phyloP scores from a whole-genome alignment of 768 basidiomycete genomes.

The Termitomyces sp. region DNA sequence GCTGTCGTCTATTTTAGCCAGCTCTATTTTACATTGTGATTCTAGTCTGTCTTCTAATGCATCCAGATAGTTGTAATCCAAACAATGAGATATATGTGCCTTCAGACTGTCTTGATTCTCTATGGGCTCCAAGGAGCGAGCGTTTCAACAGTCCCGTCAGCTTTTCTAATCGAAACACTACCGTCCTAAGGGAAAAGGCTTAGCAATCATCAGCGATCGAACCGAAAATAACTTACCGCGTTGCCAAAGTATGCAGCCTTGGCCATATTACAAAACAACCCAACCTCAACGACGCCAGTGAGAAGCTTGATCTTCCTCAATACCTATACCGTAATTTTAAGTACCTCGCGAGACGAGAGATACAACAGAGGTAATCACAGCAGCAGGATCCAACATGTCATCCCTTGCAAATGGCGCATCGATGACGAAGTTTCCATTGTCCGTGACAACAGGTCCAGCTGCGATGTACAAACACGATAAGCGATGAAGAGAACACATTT shows the following conservation, averaged over 20 bases:
- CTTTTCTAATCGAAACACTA: slow-evolving; percentile 58
- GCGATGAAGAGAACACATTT: background rate
- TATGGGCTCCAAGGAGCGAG: slow-evolving; percentile 12
- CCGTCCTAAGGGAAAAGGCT: slow-evolving; percentile 45
- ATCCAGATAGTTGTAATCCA: background rate
- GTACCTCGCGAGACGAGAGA: background rate
- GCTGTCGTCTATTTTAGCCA: background rate
- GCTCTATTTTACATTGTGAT: background rate
- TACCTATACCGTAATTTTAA: slow-evolving; percentile 40
- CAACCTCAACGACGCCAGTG: slow-evolving; percentile 98
- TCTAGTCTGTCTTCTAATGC: background rate
- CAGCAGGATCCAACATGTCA: slow-evolving; percentile 60
- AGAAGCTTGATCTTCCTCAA: slow-evolving; percentile 84
- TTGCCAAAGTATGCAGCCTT: slow-evolving; percentile 97
- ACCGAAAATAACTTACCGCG: slow-evolving; percentile 36
- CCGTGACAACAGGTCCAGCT: slow-evolving; percentile 94
- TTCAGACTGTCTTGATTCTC: background rate
- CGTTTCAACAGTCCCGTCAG: slow-evolving; percentile 42
- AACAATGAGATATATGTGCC: background rate
- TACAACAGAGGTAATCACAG: slow-evolving; percentile 31
- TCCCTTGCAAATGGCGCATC: slow-evolving; percentile 86
- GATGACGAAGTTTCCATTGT: slow-evolving; percentile 97
- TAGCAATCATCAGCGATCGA: background rate
- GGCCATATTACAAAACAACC: slow-evolving; percentile 91
- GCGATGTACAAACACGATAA: slow-evolving; percentile 3